Base-by-base conservation (phyloP, 2,329 filamentous ascomycete species). In the Exutisphaerella laricina region DNA sequence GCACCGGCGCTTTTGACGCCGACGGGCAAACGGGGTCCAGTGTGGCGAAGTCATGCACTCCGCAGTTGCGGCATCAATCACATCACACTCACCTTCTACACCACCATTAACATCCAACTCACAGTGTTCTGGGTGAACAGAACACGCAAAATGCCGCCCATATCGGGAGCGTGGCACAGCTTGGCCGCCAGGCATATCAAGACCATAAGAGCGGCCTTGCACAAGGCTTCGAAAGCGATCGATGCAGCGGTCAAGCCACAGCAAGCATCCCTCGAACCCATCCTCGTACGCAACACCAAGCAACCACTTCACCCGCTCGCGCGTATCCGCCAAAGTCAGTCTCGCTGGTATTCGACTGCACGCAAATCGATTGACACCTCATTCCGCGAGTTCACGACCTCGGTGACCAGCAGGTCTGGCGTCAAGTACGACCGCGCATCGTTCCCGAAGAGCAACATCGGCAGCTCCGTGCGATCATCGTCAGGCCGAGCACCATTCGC, bases 401-500 rank as follows among this genome's bases (percentile, higher is more conserved):
- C 70, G 13, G 33, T 59, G 17, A 39, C 50, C 31, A 59, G 72
- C 39, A 53, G 44, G 4, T 41, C 50, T 4, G 63, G 65, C 21
- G 55, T 63, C 42, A 73, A 69, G 52, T 70, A 70, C 29, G 71
- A 76, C 37, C 70, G 72, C 34, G 62, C 74, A 18, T 68, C 72
- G 1, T 76, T 77, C 38, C 75, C 75, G 23, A 71, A 71, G 43
- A 82, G 80, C 18, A 70, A 70, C 4, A 72, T 80, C 41, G 72
- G 72, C 17, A 66, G 70, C 13, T 73, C 74, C 14, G 69, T 84
- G 43, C 74, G 72, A 22, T 77, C 80, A 48, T 76, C 85, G 45
- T 80, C 86, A 12, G 80, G 81, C 20, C 80, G 85, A 38, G 82
- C 88, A 21, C 90, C 90, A 0, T 97, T 97, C 64, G 85, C 88